Conservation (phyloP, 495 filamentous ascomycete species). For the Annulohypoxylon bovei region DNA sequence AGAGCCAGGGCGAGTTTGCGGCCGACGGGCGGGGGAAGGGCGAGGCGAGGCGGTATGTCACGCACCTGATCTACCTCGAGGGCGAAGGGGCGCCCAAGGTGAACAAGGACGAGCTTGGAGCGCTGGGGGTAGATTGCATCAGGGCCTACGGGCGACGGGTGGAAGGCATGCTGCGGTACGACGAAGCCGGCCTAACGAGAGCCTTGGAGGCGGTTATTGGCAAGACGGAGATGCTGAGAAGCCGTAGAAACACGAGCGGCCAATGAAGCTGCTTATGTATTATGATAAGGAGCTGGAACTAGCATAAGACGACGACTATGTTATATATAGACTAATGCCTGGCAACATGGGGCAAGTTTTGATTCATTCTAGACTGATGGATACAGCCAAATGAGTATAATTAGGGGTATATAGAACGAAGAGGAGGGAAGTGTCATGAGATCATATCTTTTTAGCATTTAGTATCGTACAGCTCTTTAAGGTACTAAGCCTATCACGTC, state of each 20-base stretch:
- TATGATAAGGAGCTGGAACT: not conserved
- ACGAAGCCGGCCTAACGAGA: conserved; percentile 76
- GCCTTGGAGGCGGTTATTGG: conserved; percentile 83
- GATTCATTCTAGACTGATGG: not conserved
- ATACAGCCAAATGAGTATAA: not conserved
- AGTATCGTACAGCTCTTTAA: conserved; percentile 43
- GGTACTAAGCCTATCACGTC: conserved; percentile 26
- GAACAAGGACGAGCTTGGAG: conserved; percentile 68
- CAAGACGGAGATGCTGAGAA: conserved; percentile 67
- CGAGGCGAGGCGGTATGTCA: conserved; percentile 70
- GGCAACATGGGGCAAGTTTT: not conserved
- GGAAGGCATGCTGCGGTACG: conserved; percentile 73
- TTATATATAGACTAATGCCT: not conserved
- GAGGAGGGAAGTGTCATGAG: conserved; percentile 14
- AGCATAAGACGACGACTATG: not conserved
- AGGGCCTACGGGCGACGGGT: conserved; percentile 77
- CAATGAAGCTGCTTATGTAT: conserved; percentile 30
- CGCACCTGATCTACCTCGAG: conserved; percentile 84
- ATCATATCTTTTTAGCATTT: conserved; percentile 31
- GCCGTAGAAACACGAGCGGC: conserved; percentile 72
- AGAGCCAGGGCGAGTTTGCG: conserved; percentile 55
- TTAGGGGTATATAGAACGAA: not conserved
- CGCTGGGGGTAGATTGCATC: conserved; percentile 78
- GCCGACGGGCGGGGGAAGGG: conserved; percentile 42
- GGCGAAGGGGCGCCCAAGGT: conserved; percentile 75